Base-by-base conservation (phyloP, 2,329 filamentous ascomycete species). In the Pseudogymnoascus sp. region DNA sequence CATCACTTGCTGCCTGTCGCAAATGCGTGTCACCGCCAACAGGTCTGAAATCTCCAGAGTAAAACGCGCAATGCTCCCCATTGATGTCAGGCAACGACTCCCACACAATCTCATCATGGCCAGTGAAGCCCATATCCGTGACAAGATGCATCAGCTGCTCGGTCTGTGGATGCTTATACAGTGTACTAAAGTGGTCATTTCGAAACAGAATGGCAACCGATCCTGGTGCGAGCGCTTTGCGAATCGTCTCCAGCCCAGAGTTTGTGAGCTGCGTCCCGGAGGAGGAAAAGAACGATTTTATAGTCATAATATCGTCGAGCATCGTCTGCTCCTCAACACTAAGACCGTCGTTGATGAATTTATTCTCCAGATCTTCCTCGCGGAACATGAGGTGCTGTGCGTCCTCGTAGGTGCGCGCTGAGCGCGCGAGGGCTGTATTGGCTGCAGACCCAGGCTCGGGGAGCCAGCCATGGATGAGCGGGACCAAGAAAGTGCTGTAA, bases 111-210 rank as follows among this genome's bases (percentile, higher is more conserved):
- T 97, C 92, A 13, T 91, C 87, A 66, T 96, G 90, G 8, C 80
- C 82, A 9, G 88, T 85, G 69, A 95, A 99, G 0, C 94, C 94
- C 23, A 90, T 88, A 70, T 99, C 94, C 0, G 94, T 97, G 12
- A 99, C 91, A 2, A 99, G 76, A 0, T 89, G 90, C 64, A 92
- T 82, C 1, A 97, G 79, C 65, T 89, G 81, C 38, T 83, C 79
- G 0, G 86, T 90, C 45, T 85, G 77, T 0, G 92, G 90, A 67
- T 97, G 90, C 62, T 92, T 90, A 73, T 95, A 96, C 0, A 99
- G 73, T 0, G 92, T 97, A 39, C 90, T 91, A 69, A 99, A 99
- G 71, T 99, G 94, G 69, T 99, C 92, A 67, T 99, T 99, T 23
- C 94, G 84, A 76, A 99, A 99, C 1, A 99, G 74, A 57, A 99